Conservation (phyloP, 139 green algal species). For the Gonium pectorale region DNA sequence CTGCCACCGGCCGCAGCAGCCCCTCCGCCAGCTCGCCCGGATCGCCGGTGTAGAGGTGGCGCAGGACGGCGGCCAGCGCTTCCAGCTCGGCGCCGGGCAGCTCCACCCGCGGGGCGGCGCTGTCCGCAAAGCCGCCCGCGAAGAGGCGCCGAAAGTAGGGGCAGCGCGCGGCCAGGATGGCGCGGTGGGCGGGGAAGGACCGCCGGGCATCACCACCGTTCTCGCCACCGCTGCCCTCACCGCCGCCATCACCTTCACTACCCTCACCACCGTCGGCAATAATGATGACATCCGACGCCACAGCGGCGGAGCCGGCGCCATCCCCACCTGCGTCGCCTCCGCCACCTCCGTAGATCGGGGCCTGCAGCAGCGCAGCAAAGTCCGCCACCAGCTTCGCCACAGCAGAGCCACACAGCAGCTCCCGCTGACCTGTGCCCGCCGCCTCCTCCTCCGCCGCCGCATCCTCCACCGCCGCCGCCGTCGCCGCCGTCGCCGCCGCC, state of each 20-base stretch:
- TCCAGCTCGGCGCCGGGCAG: background rate
- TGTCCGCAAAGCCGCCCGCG: background rate
- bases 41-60: slow-evolving; percentile 1
- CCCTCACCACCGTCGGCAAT: too few species aligned
- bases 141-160: slow-evolving; percentile 4
- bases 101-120: background rate
- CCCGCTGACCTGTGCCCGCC: too few species aligned
- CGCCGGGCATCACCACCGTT: too few species aligned
- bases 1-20: background rate
- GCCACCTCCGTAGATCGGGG: background rate
- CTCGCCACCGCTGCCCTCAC: too few species aligned
- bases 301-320: too few species aligned
- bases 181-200: slow-evolving; percentile 26
- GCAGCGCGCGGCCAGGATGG: slow-evolving; percentile 28
- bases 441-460: too few species aligned
- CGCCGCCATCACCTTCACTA: background rate
- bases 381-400: background rate
- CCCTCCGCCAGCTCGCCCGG: background rate
- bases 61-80: background rate
- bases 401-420: background rate
- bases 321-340: background rate
- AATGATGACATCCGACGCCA: background rate
- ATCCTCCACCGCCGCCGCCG: too few species aligned
- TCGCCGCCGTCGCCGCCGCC: too few species aligned
- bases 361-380: background rate